phyloP scores from a whole-genome alignment of 2,329 filamentous ascomycete species.

The Colletotrichum liaoningense region DNA sequence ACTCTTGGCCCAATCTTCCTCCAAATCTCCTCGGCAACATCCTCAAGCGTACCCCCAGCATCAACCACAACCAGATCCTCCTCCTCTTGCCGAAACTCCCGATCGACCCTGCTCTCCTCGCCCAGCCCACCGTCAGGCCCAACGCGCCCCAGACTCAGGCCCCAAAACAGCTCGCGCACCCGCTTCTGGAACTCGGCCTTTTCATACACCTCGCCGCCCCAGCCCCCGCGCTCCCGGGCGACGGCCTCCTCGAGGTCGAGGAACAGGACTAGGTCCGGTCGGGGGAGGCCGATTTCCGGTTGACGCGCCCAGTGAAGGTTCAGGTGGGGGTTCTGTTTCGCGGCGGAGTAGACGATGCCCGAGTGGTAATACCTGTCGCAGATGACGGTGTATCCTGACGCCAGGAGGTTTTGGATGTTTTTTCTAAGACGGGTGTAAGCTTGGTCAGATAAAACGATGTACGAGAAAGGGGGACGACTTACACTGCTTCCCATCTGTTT shows the following conservation, averaged over 20 bases:
- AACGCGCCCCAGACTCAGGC: constrained; percentile 59
- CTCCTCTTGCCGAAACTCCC: constrained; percentile 58
- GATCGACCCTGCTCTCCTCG: constrained; percentile 39
- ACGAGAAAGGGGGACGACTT: constrained; percentile 42
- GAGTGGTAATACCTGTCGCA: constrained; percentile 97
- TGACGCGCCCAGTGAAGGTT: constrained; percentile 83
- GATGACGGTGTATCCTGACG: constrained; percentile 78
- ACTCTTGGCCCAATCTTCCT: constrained; percentile 58
- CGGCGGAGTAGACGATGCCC: constrained; percentile 91
- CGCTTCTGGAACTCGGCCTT: constrained; percentile 82
- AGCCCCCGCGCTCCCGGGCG: constrained; percentile 83
- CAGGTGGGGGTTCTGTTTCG: constrained; percentile 80
- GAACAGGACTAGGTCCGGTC: constrained; percentile 89
- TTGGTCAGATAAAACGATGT: not conserved
- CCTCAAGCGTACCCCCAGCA: constrained; percentile 65
- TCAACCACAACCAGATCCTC: constrained; percentile 66
- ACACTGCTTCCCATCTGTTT: constrained; percentile 85
- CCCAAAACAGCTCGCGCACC: constrained; percentile 80
- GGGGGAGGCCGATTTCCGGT: constrained; percentile 87
- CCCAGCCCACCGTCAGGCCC: constrained; percentile 44
- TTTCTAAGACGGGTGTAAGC: constrained; percentile 49
- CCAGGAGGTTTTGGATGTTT: constrained; percentile 65
- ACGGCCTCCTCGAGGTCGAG: constrained; percentile 81
- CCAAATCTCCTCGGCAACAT: constrained; percentile 69
- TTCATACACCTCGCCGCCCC: constrained; percentile 91